Base-by-base conservation (phyloP, 768 basidiomycete species). In the Boletus speciosus region DNA sequence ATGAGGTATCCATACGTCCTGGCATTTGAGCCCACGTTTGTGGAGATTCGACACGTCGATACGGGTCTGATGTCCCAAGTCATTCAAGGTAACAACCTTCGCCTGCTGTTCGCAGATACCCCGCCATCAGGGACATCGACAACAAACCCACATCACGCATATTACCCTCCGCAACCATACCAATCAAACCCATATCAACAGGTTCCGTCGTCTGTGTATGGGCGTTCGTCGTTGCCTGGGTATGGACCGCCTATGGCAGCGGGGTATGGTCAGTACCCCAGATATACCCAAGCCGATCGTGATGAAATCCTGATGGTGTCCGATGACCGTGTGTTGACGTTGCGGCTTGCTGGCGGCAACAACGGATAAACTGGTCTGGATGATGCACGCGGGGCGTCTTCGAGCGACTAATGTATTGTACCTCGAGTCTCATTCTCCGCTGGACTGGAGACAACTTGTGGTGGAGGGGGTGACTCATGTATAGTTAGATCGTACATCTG, bases 1-100 rank as follows among this genome's bases (percentile, higher is more conserved):
- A 81, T 98, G 12, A 91, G 94, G 66, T 95, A 94, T 73, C 96
- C 97, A 1, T 99, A 93, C 69, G 92, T 98, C 27, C 77, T 99
- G 47, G 97, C 96, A 0, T 95, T 99, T 66, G 97, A 98, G 67
- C 88, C 94, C 6, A 88, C 88, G 1, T 99, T 99, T 67, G 88
- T 98, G 63, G 97, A 99, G 72, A 88, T 99, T 46, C 86, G 94
- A 31, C 90, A 98, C 66, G 93, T 99, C 52, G 93, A 96, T 66
- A 93, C 88, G 2, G 94, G 97, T 11, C 74, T 83, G 36, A 81
- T 98, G 70, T 86, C 90, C 25, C 97, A 99, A 75, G 90, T 99
- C 62, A 97, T 98, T 49, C 91, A 94, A 66, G 92, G 94, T 56
- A 86, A 86, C 62, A 93, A 94, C 67, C 78, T 98, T 35, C 86